A percentile compares a stretch with the other conserved stretches of the same genome.
Evolutionary conservation across 2,329 filamentous ascomycete species (phyloP).

Genomic region (Xylariaceae sp.): DNA sequence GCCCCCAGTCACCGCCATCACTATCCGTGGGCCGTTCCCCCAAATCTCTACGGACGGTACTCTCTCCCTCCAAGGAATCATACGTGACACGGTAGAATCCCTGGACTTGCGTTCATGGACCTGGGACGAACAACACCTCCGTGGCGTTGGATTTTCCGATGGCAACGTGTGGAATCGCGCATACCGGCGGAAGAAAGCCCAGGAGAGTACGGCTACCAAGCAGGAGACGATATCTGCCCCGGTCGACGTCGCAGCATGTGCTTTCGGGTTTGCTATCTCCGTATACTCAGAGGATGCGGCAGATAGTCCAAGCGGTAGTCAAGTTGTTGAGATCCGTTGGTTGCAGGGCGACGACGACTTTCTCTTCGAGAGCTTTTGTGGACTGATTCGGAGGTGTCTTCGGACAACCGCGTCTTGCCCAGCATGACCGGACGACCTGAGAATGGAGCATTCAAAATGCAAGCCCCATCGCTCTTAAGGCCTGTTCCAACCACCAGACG

Average conservation of each 20-base stretch:
- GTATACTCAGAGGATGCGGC: constrained; percentile 35
- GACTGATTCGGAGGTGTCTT: constrained; percentile 43
- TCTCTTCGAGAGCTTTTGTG: constrained; percentile 82
- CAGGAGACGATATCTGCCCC: constrained; percentile 10
- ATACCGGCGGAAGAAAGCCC: constrained; percentile 57
- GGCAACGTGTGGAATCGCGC: constrained; percentile 74
- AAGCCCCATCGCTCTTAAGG: constrained; percentile 35
- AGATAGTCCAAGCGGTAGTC: constrained; percentile 33
- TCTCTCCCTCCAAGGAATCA: constrained; percentile 30
- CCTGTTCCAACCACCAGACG: constrained; percentile 83
- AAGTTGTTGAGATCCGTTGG: constrained; percentile 60
- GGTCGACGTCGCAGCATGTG: constrained; percentile 34
- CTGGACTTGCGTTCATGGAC: constrained; percentile 59
- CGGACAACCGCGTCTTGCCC: not conserved
- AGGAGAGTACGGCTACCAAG: constrained; percentile 27
- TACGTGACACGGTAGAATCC: constrained; percentile 41
- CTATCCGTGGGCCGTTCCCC: constrained; percentile 33
- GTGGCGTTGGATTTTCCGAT: constrained; percentile 58
- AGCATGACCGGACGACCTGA: not conserved
- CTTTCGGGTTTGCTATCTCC: constrained; percentile 55
- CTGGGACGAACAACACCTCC: constrained; percentile 50
- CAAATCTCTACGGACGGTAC: not conserved
- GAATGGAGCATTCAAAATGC: not conserved
- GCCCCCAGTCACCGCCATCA: constrained; percentile 39
- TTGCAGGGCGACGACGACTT: constrained; percentile 66